Evolutionary conservation across 1,284 basidiomycete species (phyloP).

Genomic region (Tilletia caries): DNA sequence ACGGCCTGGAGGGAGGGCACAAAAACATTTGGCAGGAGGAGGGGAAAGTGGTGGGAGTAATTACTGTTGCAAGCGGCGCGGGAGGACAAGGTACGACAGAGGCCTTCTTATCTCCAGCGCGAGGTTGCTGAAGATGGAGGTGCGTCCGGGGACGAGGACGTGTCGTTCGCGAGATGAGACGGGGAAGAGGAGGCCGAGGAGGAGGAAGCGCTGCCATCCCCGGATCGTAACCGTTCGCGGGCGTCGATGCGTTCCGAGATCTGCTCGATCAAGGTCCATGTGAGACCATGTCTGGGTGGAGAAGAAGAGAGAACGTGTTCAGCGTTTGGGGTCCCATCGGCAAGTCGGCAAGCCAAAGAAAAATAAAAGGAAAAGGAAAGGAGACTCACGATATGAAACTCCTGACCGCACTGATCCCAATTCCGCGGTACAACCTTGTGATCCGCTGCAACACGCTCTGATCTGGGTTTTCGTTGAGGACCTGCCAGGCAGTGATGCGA

Average conservation of each 20-base stretch:
- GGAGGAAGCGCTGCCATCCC: neutral
- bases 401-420: slow-evolving; percentile 48
- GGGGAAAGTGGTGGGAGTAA: neutral
- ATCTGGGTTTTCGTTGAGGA: slow-evolving; percentile 66
- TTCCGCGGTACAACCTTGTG: slow-evolving; percentile 46
- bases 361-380: neutral
- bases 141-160: neutral
- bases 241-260: slow-evolving; percentile 37
- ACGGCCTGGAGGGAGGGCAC: too few relatives aligned
- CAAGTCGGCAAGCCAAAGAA: too few relatives aligned
- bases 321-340: too few relatives aligned
- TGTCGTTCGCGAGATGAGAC: neutral
- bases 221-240: neutral
- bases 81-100: neutral
- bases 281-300: slow-evolving; percentile 40
- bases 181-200: neutral
- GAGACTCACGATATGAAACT: slow-evolving; percentile 46
- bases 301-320: neutral
- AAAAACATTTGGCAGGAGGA: too few relatives aligned
- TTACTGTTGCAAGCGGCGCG: neutral
- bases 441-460: slow-evolving; percentile 28
- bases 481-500: slow-evolving; percentile 65
- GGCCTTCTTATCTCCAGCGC: neutral
- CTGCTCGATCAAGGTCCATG: slow-evolving; percentile 49
- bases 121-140: neutral